Evolutionary conservation across 495 filamentous ascomycete species (phyloP), one percentile per base, ranked within the genome.

Genomic region (Letharia lupina): DNA sequence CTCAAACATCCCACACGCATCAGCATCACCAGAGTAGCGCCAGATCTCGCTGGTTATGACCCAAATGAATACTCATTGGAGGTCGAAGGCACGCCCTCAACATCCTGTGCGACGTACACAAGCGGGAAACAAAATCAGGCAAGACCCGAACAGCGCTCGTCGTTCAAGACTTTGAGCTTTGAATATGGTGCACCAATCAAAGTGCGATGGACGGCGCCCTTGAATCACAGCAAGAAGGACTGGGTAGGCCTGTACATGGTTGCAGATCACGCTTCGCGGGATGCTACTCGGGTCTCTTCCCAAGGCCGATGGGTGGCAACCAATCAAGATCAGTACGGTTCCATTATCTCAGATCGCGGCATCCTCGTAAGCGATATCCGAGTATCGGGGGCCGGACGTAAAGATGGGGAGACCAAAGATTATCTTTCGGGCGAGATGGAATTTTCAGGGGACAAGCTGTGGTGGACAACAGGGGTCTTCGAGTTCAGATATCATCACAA

Each of bases 401-500:
- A 80, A 12, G 82, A 86, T 61, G 81, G 78, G 6, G 75, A 79
- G 54, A 73, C 76, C 9, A 73, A 71, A 45, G 81, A 85, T 65
- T 80, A 81, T 65, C 75, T 87, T 6, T 76, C 78, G 35, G 94
- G 94, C 65, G 93, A 98, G 74, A 85, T 98, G 77, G 74, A 89
- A 47, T 97, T 98, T 70, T 81, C 85, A 20, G 93, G 93, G 48
- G 92, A 97, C 81, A 98, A 98, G 78, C 82, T 94, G 18, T 98
- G 91, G 86, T 98, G 94, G 94, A 94, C 87, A 1, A 89, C 93
- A 50, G 94, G 94, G 60, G 89, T 91, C 48, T 98, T 95, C 73
- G 94, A 98, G 72, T 93, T 98, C 77, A 87, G 94, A 13, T 97
- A 96, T 77, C 94, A 98, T 80, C 94, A 98, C 77, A 88, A 90